Evolutionary conservation across 192 early-diverging fungal species (phyloP), one percentile per base, ranked within the genome.

Genomic region (Cetraspora pellucida): DNA sequence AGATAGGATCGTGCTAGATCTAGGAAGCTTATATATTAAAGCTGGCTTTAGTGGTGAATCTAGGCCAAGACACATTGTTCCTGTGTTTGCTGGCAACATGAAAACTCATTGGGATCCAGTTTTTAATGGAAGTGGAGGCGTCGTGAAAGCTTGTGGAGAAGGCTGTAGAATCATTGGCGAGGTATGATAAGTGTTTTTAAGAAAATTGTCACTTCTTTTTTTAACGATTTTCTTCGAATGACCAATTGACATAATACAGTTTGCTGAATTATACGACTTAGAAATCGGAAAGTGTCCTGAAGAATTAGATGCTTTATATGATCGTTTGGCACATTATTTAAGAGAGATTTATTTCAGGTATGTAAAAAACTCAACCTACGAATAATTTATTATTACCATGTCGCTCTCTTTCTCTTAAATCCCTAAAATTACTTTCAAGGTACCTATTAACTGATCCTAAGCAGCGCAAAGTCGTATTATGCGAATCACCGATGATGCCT

Each of bases 1-100:
- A 81, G 95, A 97, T 65, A 85, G 92, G 8, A 89, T 97, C 25
- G 91, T 97, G 10, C 87, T 97, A 10, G 96, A 97, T 79, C 85
- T 97, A 61, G 95, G 96, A 19, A 89, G 92, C 0, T 82, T 87
- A 43, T 91, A 91, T 68, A 84, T 96, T 70, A 93, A 94, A 21
- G 94, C 90, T 74, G 96, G 96, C 0, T 93, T 95, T 81, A 93
- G 92, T 4, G 93, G 93, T 25, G 96, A 97, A 81, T 77, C 90
- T 5, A 81, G 86, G 30, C 96, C 96, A 8, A 83, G 94, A 31
- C 87, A 92, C 80, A 83, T 84, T 44, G 77, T 90, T n/a, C 81
- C 89, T 31, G 82, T 91, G 45, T 84, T 75, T 82, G 79, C 83
- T 79, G 65, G 77, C 71, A 76, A 76, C 21, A 76, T 76, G 74